phyloP scores from a whole-genome alignment of 108 stramenopile genomes.

The Poteriospumella lacustris region DNA sequence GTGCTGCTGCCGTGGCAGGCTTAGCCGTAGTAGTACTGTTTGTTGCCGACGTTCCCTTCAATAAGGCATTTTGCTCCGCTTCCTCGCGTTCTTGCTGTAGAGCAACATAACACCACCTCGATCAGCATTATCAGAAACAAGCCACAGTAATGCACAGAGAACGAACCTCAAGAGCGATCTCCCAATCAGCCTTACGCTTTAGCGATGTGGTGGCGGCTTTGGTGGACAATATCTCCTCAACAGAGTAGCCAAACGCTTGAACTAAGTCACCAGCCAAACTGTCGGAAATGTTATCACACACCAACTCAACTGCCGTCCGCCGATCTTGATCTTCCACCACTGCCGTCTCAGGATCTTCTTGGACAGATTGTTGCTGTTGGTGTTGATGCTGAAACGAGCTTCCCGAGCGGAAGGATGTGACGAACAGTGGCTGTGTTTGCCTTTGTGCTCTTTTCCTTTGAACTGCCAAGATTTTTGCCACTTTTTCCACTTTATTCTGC shows the following conservation, averaged over 20 bases:
- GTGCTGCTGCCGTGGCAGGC: not conserved
- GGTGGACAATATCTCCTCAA: not conserved
- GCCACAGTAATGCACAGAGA: not conserved
- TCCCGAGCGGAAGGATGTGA: not conserved
- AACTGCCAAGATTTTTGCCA: not conserved
- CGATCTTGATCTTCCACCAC: not conserved
- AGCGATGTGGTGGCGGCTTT: not conserved
- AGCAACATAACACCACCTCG: not conserved
- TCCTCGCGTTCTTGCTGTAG: not conserved
- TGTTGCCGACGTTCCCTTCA: not conserved
- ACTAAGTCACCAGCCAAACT: not conserved
- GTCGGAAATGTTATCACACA: not conserved
- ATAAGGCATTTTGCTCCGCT: not conserved
- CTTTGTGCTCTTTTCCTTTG: not conserved
- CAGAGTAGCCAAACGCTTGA: not conserved
- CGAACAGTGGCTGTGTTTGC: not conserved
- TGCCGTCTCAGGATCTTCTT: not conserved
- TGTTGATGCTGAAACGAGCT: not conserved
- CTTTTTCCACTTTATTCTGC: not conserved
- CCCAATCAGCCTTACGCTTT: conserved; percentile 23
- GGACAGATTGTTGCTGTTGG: not conserved
- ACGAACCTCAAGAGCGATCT: conserved; percentile 4
- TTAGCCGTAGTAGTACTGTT: not conserved
- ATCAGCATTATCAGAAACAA: not conserved
- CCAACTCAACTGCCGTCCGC: not conserved